Conservation (phyloP, 1,284 basidiomycete genomes). For the Inonotus obliquus region DNA sequence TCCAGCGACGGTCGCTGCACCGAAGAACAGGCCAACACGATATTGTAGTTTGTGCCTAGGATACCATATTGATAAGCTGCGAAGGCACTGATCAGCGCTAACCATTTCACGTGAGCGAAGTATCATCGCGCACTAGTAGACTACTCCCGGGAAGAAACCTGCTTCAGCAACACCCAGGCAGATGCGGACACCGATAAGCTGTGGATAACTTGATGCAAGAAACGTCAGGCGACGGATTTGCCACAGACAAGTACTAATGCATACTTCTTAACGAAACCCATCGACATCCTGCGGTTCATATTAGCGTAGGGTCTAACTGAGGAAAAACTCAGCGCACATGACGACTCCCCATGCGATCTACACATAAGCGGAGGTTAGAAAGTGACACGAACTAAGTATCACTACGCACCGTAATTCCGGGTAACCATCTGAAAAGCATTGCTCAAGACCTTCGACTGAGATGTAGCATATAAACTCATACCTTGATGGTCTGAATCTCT, state of each 20-base stretch:
- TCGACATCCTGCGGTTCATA: slow-evolving; percentile 43
- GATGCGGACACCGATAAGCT: slow-evolving; percentile 32
- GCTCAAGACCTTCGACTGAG: not conserved
- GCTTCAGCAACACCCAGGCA: slow-evolving; percentile 63
- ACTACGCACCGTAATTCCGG: slow-evolving; percentile 39
- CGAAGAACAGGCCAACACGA: slow-evolving; percentile 42
- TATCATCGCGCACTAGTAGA: slow-evolving; percentile 44
- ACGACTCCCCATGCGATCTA: slow-evolving; percentile 46
- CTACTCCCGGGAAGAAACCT: slow-evolving; percentile 65
- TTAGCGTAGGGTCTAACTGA: not conserved
- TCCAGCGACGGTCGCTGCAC: slow-evolving; percentile 30
- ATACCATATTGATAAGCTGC: slow-evolving; percentile 47
- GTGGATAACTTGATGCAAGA: slow-evolving; percentile 29
- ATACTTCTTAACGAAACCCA: slow-evolving; percentile 64
- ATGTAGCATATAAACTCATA: slow-evolving; percentile 21
- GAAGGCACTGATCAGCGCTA: not conserved
- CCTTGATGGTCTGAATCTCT: slow-evolving; percentile 47
- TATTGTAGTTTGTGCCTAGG: slow-evolving; percentile 45
- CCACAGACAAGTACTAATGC: not conserved
- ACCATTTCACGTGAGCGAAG: not conserved
- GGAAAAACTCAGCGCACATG: slow-evolving; percentile 31
- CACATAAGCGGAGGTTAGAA: not conserved
- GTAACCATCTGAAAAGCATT: slow-evolving; percentile 37
- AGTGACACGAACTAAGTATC: not conserved
- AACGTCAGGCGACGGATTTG: slow-evolving; percentile 37